Base-by-base conservation (phyloP, 202 grass and related monocot genomes). In the Elaeis oleifera region DNA sequence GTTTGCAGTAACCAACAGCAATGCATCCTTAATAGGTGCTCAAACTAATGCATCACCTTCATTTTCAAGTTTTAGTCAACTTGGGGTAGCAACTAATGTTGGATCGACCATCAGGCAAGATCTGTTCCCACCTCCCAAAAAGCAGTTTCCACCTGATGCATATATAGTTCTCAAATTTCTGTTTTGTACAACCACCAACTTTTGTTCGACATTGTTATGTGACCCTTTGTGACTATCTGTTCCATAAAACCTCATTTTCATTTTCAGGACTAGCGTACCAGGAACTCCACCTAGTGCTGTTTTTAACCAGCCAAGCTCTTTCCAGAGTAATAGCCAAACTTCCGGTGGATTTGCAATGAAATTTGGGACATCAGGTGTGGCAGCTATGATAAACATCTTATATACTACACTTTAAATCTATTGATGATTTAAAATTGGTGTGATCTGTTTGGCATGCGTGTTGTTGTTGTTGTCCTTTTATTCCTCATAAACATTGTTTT, bases 61-160 rank as follows among this genome's bases (percentile, higher is more conserved):
- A 26, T 80, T 96, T 74, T 81, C 64, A 64, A 91, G 87, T 80
- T 96, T 96, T 74, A 85, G 65, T 83, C 87, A 96, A 85, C 6
- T 96, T 52, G 88, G 81, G 70, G 64, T 59, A 73, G 59, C 68
- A 56, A 64, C 9, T 66, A 89, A 79, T 75, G 4, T 80, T 70
- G 75, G 78, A 77, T 54, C 78, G 32, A 64, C 60, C 21, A 23
- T 73, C 8, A 74, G 79, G 91, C 80, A 81, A 70, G 60, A 53
- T 27, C 70, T 23, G 28, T 75, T 71, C 50, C 16, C 11, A 49
- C 13, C 23, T 71, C 4, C 36, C 36, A 44, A 0, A 13, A 13
- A 44, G 1, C 36, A 44, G 6, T 5, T 1, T 55, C 1, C 8
- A 51, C 16, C 54, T 6, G 5, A 62, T n/a, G 6, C 8, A 62